Evolutionary conservation across 257 asterid genomes (phyloP).

Genomic region (Agastache rugosa): DNA sequence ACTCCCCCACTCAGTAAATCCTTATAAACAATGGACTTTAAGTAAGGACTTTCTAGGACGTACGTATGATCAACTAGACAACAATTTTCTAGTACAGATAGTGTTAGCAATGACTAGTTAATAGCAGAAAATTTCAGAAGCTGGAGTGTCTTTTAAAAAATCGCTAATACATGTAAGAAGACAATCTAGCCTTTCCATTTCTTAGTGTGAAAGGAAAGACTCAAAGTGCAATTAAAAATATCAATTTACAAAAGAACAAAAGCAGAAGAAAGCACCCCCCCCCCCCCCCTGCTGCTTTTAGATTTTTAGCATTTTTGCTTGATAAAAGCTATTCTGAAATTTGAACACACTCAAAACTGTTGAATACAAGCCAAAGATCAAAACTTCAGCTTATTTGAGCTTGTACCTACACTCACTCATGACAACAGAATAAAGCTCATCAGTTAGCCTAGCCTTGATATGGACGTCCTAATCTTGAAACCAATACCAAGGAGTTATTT

Average conservation of each 20-base stretch:
- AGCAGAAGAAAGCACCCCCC: no score
- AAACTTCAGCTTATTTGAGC: background rate
- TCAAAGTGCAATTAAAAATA: background rate
- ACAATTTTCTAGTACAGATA: background rate
- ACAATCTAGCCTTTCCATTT: background rate
- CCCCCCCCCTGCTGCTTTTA: no score
- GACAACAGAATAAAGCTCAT: background rate
- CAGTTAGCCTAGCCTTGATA: background rate
- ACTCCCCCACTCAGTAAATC: background rate
- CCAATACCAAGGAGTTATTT: conserved; percentile 1
- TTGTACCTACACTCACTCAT: background rate
- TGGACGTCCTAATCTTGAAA: background rate
- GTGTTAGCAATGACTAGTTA: background rate
- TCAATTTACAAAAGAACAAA: background rate
- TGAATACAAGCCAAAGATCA: background rate
- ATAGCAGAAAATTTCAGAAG: background rate
- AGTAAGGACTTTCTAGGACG: background rate
- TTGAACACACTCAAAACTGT: no score
- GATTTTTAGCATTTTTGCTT: no score
- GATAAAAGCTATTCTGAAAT: no score
- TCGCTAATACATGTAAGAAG: background rate
- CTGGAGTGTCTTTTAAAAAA: background rate
- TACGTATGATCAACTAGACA: background rate
- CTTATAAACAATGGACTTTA: background rate
- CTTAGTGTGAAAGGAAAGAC: background rate